Evolutionary conservation across 2,329 filamentous ascomycete genomes (phyloP), one percentile per base, ranked within the genome.

Genomic region (Botrytis porri): DNA sequence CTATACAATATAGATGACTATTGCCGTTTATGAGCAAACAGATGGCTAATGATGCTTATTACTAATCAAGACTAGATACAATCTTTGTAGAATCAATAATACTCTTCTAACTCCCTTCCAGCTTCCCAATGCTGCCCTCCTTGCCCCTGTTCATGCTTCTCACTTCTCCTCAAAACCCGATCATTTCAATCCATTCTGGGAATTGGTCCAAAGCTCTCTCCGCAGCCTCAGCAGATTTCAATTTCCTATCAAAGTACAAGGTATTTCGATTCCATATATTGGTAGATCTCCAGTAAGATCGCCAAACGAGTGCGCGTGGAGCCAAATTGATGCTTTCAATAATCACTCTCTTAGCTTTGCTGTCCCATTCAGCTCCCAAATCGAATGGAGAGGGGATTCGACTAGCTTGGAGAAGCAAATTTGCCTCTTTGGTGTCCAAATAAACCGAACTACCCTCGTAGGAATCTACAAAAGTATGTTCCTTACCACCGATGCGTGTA

Each of bases 31-130:
- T 45, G n/a, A 25, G 39, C 7, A 18, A 22, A 29, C 4, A 9
- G 16, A 1, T 54, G 10, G 14, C 2, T 22, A 14, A 0, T n/a
- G 7, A 29, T 12, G 2, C 1, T 39, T 18, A 2, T 54, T 14
- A 1, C 39, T n/a, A 1, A 29, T n/a, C 14, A 7, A 22, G 1
- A 29, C n/a, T 51, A 10, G 14, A 51, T 1, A 10, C 2, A n/a
- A 4, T n/a, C 4, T 1, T 51, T 20, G 32, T 37, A 4, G 7
- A 35, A 25, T 37, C 37, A 5, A 48, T 25, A 2, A 12, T 9
- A 22, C 0, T 29, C 12, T 10, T 37, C 45, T 66, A n/a, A 14
- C 8, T n/a, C 16, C 7, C 41, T 48, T 25, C 4, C 8, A 35
- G 10, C n/a, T 29, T 41, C 9, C 12, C 4, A 48, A 16, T 5